Conservation (phyloP, 1,284 basidiomycete species). For the Apiotrichum akiyoshidainum region DNA sequence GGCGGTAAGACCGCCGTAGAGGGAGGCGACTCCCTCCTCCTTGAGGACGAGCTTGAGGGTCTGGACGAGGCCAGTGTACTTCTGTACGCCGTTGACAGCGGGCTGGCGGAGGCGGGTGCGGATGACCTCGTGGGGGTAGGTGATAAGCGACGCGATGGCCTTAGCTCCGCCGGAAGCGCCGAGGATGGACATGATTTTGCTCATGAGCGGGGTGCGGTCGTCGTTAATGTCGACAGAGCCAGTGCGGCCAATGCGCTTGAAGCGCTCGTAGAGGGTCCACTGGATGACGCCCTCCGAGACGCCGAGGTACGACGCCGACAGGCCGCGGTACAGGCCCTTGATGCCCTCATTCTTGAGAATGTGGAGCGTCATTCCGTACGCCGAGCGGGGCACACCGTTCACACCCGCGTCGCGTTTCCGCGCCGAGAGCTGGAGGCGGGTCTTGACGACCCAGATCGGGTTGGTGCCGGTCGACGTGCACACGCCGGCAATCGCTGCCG, state of each 20-base stretch:
- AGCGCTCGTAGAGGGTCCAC: conserved; percentile 88
- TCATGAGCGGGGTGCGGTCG: conserved; percentile 55
- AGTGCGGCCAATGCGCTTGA: conserved; percentile 38
- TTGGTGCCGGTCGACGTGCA: conserved; percentile 92
- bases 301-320: conserved; percentile 91
- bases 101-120: conserved; percentile 90
- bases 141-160: conserved; percentile 85
- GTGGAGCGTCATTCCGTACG: conserved; percentile 62
- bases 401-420: conserved; percentile 24
- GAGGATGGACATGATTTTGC: conserved; percentile 64
- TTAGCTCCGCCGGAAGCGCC: conserved; percentile 92
- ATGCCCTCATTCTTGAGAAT: conserved; percentile 81
- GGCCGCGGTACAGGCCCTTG: conserved; percentile 86
- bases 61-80: conserved; percentile 82
- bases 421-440: conserved; percentile 69
- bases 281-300: conserved; percentile 97
- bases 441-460: conserved; percentile 98
- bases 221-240: conserved; percentile 18
- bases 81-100: conserved; percentile 56
- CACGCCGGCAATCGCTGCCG: conserved; percentile 78
- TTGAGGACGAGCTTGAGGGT: conserved; percentile 79
- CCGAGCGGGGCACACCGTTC: conserved; percentile 21
- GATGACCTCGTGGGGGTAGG: conserved; percentile 95
- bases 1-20: conserved; percentile 91
- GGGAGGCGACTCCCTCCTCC: conserved; percentile 70